Evolutionary conservation across 2,329 filamentous ascomycete species (phyloP), one percentile per base, ranked within the genome.

Genomic region (Colletotrichum sp.): DNA sequence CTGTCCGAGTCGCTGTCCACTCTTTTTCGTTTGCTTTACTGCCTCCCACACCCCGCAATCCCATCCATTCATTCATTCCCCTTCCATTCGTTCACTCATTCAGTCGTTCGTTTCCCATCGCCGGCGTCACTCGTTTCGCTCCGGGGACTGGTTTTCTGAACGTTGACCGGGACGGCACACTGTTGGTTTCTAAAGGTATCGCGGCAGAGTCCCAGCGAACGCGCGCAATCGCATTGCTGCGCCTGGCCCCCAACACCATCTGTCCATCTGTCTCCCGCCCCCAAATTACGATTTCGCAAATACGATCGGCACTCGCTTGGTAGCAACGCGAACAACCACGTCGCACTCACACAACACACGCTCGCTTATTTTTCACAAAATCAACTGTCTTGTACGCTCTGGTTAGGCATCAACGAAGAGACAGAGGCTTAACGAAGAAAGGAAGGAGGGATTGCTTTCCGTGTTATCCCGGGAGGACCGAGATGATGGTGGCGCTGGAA

Each of bases 401-500:
- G 16, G 34, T 57, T 32, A 32, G 39, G 63, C 63, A 52, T 30
- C 16, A 12, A 25, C 44, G n/a, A 29, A 19, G 22, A 32, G 59
- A 32, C 13, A 15, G 32, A 63, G n/a, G 22, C 22, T 25, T 22
- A 11, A 52, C 29, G 36, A 19, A 36, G 34, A 49, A 36, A 49
- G 12, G 55, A 13, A 16, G 29, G 13, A 34, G 32, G 12, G 11
- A 52, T 52, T 52, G n/a, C 32, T n/a, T 30, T n/a, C 19, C 1
- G 8, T n/a, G 44, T 29, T 29, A n/a, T 63, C 68, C 61, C 69
- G 34, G 69, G 29, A 16, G 36, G 55, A 32, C 69, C 61, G 69
- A 75, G 62, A 72, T 39, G 61, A 72, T 61, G n/a, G 44, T 57
- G 29, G 52, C 29, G 72, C 68, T 22, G 69, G 68, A 72, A 49